phyloP scores from a whole-genome alignment of 208 protist species.

The Trypanosoma theileri region DNA sequence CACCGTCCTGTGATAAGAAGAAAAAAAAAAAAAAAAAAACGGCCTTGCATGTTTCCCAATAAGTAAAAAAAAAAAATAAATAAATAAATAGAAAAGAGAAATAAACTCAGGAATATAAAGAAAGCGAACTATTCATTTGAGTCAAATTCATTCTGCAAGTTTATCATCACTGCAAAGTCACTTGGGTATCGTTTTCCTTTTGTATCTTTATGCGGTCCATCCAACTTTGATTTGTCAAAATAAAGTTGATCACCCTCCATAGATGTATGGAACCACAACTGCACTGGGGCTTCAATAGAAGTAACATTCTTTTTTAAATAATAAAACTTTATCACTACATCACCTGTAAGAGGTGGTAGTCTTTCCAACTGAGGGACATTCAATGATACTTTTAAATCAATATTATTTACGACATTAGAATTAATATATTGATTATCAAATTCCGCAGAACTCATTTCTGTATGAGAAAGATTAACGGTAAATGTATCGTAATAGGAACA shows the following conservation, averaged over 20 bases:
- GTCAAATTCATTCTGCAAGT: neutral
- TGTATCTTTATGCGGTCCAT: constrained; percentile 76
- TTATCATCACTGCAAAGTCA: constrained; percentile 47
- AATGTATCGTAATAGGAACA: constrained; percentile 6
- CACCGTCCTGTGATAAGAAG: too few relatives aligned
- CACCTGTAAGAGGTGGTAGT: constrained; percentile 51
- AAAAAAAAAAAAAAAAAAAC: neutral
- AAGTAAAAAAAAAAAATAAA: neutral
- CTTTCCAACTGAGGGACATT: constrained; percentile 40
- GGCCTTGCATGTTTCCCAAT: too few relatives aligned
- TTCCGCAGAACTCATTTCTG: neutral
- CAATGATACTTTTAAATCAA: constrained; percentile 25
- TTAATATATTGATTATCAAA: constrained; percentile 12
- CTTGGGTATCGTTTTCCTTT: constrained; percentile 60
- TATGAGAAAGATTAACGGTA: neutral
- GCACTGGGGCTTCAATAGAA: constrained; percentile 59
- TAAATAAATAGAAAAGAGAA: neutral
- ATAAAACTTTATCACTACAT: constrained; percentile 73
- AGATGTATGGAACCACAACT: constrained; percentile 77
- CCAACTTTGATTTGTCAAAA: constrained; percentile 35
- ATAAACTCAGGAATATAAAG: neutral
- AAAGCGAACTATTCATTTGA: neutral
- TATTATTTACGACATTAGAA: neutral
- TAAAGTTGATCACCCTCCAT: constrained; percentile 34
- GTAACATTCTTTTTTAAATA: constrained; percentile 67